Evolutionary conservation across 495 filamentous ascomycete genomes (phyloP).

Genomic region (Ramalina peruviana): DNA sequence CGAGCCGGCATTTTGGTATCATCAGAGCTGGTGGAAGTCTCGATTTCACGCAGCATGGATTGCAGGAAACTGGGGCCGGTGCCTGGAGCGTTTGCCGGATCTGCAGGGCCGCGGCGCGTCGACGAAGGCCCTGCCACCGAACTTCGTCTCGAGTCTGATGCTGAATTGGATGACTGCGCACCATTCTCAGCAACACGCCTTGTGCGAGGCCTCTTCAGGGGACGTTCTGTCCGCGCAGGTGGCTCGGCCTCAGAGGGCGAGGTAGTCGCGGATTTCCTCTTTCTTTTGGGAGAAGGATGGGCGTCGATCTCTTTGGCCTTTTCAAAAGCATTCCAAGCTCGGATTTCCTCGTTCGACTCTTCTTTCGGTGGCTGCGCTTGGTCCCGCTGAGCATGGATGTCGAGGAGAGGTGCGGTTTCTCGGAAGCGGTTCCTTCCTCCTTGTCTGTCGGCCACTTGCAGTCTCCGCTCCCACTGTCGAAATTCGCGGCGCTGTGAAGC

Average conservation of each 20-base stretch:
- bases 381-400: slow-evolving; percentile 32
- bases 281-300: slow-evolving; percentile 37
- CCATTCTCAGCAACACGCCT: slow-evolving; percentile 37
- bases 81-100: slow-evolving; percentile 21
- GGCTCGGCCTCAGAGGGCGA: slow-evolving; percentile 50
- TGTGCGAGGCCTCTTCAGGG: slow-evolving; percentile 68
- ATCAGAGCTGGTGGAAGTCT: slow-evolving; percentile 46
- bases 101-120: slow-evolving; percentile 11
- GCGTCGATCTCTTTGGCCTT: slow-evolving; percentile 58
- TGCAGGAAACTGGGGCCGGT: slow-evolving; percentile 56
- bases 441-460: slow-evolving; percentile 65
- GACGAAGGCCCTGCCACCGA: slow-evolving; percentile 12
- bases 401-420: slow-evolving; percentile 39
- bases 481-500: slow-evolving; percentile 52
- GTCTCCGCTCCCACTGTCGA: slow-evolving; percentile 61
- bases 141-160: slow-evolving; percentile 14
- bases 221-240: slow-evolving; percentile 42
- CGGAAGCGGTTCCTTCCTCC: slow-evolving; percentile 54
- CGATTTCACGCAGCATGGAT: slow-evolving; percentile 75
- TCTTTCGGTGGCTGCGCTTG: slow-evolving; percentile 36
- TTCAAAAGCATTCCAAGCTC: slow-evolving; percentile 83
- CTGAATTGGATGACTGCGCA: slow-evolving; percentile 30
- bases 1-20: slow-evolving; percentile 34
- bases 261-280: slow-evolving; percentile 65
- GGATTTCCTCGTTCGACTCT: slow-evolving; percentile 64